Evolutionary conservation across 495 filamentous ascomycete species (phyloP).

Genomic region (Xylaria curta): DNA sequence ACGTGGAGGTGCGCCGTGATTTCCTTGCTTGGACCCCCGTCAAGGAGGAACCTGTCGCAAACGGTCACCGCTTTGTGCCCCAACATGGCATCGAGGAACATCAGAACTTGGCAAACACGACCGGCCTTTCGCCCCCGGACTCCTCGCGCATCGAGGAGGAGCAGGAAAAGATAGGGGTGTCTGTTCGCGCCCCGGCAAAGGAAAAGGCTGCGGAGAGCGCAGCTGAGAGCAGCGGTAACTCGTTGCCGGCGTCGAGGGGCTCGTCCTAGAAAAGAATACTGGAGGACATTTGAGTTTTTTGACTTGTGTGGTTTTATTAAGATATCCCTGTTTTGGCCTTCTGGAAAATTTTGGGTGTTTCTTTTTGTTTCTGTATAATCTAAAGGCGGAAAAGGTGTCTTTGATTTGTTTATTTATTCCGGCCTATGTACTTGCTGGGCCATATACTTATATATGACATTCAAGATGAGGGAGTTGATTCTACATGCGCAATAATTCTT

Average conservation of each 20-base stretch:
- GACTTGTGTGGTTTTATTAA: slow-evolving; percentile 4
- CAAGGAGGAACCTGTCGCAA: slow-evolving; percentile 70
- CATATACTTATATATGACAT: not conserved
- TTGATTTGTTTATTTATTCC: not conserved
- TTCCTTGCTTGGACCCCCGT: slow-evolving; percentile 97
- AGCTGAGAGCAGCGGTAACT: slow-evolving; percentile 10
- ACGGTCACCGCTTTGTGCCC: slow-evolving; percentile 69
- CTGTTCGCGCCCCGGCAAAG: slow-evolving; percentile 34
- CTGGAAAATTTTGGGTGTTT: not conserved
- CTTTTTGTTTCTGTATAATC: slow-evolving; percentile 2
- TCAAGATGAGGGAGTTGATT: not conserved
- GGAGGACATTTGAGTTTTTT: not conserved
- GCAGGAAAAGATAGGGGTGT: slow-evolving; percentile 36
- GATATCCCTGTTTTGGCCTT: slow-evolving; percentile 13
- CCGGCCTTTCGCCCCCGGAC: slow-evolving; percentile 26
- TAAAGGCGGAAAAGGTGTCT: not conserved
- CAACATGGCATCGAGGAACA: slow-evolving; percentile 86
- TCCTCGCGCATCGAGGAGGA: slow-evolving; percentile 27
- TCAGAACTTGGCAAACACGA: slow-evolving; percentile 64
- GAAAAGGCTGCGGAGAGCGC: slow-evolving; percentile 25
- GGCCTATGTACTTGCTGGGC: not conserved
- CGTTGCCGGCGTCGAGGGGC: slow-evolving; percentile 13
- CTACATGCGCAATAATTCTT: not conserved
- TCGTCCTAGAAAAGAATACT: slow-evolving; percentile 3
- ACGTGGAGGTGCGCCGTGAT: slow-evolving; percentile 96